A percentile compares a stretch with the other conserved stretches of the same genome.
Conservation (phyloP, 1,284 basidiomycete genomes). For the Cerrena zonata region DNA sequence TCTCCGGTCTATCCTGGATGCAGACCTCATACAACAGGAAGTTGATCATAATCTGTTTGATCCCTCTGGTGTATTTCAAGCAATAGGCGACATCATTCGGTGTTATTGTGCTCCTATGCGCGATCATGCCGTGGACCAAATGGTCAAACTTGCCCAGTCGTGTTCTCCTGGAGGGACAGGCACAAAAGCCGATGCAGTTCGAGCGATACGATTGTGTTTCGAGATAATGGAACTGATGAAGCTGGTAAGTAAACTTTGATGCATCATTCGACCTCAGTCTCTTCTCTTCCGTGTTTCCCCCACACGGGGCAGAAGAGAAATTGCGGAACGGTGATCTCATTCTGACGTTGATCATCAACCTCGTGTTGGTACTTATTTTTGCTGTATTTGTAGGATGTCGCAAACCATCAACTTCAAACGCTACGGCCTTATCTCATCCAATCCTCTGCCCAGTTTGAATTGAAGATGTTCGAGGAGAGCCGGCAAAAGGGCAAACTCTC, state of each 20-base stretch:
- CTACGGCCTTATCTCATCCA: conserved; percentile 80
- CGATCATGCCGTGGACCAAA: conserved; percentile 76
- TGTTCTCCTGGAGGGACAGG: conserved; percentile 49
- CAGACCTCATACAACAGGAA: conserved; percentile 75
- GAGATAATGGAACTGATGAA: conserved; percentile 94
- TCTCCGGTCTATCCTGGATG: conserved; percentile 61
- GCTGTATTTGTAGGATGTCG: conserved; percentile 73
- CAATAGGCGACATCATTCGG: conserved; percentile 79
- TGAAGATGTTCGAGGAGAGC: conserved; percentile 67
- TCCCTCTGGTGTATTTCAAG: conserved; percentile 72
- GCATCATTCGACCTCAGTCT: too few relatives aligned
- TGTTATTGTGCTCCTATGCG: conserved; percentile 91
- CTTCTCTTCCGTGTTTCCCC: background rate
- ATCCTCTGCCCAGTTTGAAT: conserved; percentile 77
- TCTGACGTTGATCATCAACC: conserved; percentile 1
- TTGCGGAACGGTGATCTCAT: background rate
- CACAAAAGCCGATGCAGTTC: conserved; percentile 62
- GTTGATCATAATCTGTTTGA: conserved; percentile 76
- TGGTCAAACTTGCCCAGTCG: conserved; percentile 66
- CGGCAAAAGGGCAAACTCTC: conserved; percentile 40
- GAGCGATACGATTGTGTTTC: conserved; percentile 78
- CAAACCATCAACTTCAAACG: conserved; percentile 89
- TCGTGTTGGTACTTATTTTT: conserved; percentile 1
- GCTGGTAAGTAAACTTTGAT: conserved; percentile 64
- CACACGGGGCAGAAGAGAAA: background rate